Base-by-base conservation (phyloP, 2,329 filamentous ascomycete species). In the Exophiala calicioides region DNA sequence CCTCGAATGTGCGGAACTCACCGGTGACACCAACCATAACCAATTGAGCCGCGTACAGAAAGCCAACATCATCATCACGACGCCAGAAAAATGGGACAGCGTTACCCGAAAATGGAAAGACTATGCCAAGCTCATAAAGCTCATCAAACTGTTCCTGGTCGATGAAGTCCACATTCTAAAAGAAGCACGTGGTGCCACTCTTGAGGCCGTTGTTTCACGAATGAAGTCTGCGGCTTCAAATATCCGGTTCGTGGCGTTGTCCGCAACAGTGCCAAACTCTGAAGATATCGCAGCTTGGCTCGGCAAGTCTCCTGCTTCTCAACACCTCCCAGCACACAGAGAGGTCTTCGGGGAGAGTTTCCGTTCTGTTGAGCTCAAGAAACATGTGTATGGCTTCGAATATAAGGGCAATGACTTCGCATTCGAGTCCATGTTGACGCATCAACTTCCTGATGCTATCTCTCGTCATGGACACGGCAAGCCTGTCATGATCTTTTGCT, bases 81-180 rank as follows among this genome's bases (percentile, higher is more conserved):
- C 88, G 0, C 88, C 89, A 0, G 88, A 95, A 66, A 94, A 94
- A 61, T 94, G 88, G 88, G 88, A 95, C 62, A 91, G 87, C 50
- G 84, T 93, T 64, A 94, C 89, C 0, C 77, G 88, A 13, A 90
- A 88, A 61, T 94, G 89, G 89, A 82, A 84, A 57, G 88, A 94
- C 58, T 85, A 94, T 59, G 77, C 78, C 41, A 85, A 77, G 54
- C 70, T 94, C 13, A 80, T 94, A 66, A 79, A 84, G 48, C 74
- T 90, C 52, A 80, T 94, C 34, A 86, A 85, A 50, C 70, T 95
- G 0, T 88, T 93, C 52, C 75, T 95, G 15, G 90, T 95, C 45
- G 88, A 95, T 58, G 88, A 95, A 61, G 87, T 94, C 0, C 88
- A 95, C 57, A 89, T 93, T 26, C 74, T 95, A 42, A 91, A 89